Evolutionary conservation across 371 early-diverging fungal genomes (phyloP).

Genomic region (Capillidium rhysosporum): DNA sequence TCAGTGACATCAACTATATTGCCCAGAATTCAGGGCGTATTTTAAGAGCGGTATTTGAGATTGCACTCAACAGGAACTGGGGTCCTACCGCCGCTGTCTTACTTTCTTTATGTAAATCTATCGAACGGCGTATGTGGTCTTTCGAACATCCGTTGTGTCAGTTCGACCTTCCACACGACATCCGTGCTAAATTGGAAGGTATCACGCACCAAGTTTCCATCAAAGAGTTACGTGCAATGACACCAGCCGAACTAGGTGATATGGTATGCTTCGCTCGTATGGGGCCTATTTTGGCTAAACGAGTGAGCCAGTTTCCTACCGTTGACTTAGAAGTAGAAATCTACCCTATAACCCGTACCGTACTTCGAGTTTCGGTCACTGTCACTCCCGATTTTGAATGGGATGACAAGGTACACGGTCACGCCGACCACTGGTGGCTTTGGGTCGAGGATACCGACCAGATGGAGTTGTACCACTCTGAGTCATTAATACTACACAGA

Average conservation of each 20-base stretch:
- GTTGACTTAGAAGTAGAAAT: constrained; percentile 73
- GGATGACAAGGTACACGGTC: constrained; percentile 71
- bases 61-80: constrained; percentile 89
- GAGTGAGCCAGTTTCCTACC: constrained; percentile 83
- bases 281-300: constrained; percentile 68
- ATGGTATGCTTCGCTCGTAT: constrained; percentile 67
- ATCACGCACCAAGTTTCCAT: constrained; percentile 87
- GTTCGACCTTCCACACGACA: constrained; percentile 62
- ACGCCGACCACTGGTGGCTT: constrained; percentile 82
- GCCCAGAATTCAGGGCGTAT: constrained; percentile 90
- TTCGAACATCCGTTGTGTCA: constrained; percentile 90
- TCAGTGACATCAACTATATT: constrained; percentile 89
- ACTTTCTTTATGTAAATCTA: constrained; percentile 82
- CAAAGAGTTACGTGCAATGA: constrained; percentile 80
- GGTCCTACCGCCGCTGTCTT: constrained; percentile 66
- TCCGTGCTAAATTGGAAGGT: constrained; percentile 74
- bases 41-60: constrained; percentile 90
- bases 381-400: constrained; percentile 86
- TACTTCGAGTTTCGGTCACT: constrained; percentile 72
- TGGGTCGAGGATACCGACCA: constrained; percentile 85
- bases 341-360: constrained; percentile 78
- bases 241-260: constrained; percentile 82
- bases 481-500: constrained; percentile 37
- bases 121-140: constrained; percentile 78
- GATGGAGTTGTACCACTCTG: constrained; percentile 42